Evolutionary conservation across 1,284 basidiomycete species (phyloP), one percentile per base, ranked within the genome.

Genomic region (Marasmius fiardii): DNA sequence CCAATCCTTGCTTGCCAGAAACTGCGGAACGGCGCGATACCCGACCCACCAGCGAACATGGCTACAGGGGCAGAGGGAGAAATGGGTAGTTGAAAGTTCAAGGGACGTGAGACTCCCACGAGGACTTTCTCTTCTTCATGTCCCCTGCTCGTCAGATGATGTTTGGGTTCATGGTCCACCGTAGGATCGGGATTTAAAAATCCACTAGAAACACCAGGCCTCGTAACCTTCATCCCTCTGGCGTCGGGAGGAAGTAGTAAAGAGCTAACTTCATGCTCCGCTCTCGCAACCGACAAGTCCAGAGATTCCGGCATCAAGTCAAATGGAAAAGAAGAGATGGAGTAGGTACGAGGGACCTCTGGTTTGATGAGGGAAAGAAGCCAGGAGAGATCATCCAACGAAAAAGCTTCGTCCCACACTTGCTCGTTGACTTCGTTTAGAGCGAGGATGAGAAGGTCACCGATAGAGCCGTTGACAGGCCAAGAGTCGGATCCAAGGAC

Each of bases 1-100:
- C 53, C 56, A 21, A 58, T 44, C 6, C 56, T 31, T n/a, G 56
- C 53, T 52, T 58, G 47, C 56, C 56, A 58, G 47, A 58, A 58
- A 20, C 37, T 47, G 1, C 56, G 53, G 53, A 58, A 58, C 21
- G 56, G 56, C 24, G 56, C 56, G 47, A 58, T 58, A 8, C 56
- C 56, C 8, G 53, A 54, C 1, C 56, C 56, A 18, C 56, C 56
- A 8, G 56, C 56, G 26, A 58, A 58, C 56, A 58, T 58, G 43
- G 53, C 56, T 7, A 58, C 56, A n/a, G 52, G 56, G 18, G 56
- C 53, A 43, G 53, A 37, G 12, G 56, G 48, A 18, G 56, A 58
- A 7, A 54, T 43, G 24, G 56, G 56, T 4, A 58, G 48, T 44
- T 58, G 56, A 47, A 58, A 58, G 34, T 58, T 58, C n/a, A 58